Evolutionary conservation across 2,329 filamentous ascomycete genomes (phyloP).

Genomic region (Akanthomyces dipterigenus): DNA sequence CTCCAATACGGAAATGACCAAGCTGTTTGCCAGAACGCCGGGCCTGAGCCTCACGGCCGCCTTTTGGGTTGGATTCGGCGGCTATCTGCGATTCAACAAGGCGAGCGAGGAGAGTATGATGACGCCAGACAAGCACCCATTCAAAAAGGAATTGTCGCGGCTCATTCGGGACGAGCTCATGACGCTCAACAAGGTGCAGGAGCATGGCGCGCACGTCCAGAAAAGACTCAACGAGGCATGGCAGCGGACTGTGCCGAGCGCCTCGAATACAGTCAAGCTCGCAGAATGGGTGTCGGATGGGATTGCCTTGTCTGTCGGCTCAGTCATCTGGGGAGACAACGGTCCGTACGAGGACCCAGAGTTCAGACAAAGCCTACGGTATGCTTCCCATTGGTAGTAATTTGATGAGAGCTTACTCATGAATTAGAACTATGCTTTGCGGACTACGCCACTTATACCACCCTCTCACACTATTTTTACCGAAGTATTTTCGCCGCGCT

Average conservation of each 20-base stretch:
- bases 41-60: conserved; percentile 6
- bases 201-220: neutral
- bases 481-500: neutral
- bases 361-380: conserved; percentile 5
- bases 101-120: conserved; percentile 9
- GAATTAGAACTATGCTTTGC: neutral
- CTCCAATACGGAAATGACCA: conserved; percentile 9
- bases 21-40: conserved; percentile 5
- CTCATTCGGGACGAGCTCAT: conserved; percentile 5
- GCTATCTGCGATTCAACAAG: conserved; percentile 8
- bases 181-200: conserved; percentile 3
- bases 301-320: conserved; percentile 4
- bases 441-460: neutral
- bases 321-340: conserved; percentile 8
- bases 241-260: neutral
- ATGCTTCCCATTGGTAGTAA: neutral
- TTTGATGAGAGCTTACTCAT: neutral
- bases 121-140: conserved; percentile 8
- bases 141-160: conserved; percentile 9
- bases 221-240: conserved; percentile 3
- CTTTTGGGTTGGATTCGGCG: conserved; percentile 7
- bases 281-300: conserved; percentile 1
- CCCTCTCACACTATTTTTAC: conserved; percentile 4
- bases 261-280: neutral
- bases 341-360: neutral